phyloP scores from a whole-genome alignment of 305 asterid genomes.

The Fraxinus ornus region DNA sequence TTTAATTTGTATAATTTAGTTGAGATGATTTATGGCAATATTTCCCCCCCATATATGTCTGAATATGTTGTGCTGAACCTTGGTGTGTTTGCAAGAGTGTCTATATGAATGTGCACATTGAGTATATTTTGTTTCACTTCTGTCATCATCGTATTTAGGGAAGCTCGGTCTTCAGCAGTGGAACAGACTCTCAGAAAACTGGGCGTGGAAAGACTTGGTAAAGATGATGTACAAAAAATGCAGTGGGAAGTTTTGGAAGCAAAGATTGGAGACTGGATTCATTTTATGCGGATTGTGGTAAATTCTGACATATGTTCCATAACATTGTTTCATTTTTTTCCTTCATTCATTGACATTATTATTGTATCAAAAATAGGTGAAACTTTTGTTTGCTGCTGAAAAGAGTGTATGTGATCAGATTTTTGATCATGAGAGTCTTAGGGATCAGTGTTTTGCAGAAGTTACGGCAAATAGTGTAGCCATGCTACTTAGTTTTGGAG shows the following conservation, averaged over 20 bases:
- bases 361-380: slow-evolving; percentile 50
- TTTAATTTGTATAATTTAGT: slow-evolving; percentile 10
- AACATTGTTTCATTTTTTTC: slow-evolving; percentile 10
- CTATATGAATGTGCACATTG: not conserved
- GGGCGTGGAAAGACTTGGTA: slow-evolving; percentile 84
- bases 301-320: slow-evolving; percentile 27
- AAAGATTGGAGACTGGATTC: slow-evolving; percentile 94
- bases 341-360: slow-evolving; percentile 9
- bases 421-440: slow-evolving; percentile 56
- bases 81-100: not conserved
- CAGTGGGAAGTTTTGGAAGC: slow-evolving; percentile 97
- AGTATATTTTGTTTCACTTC: slow-evolving; percentile 11
- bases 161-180: slow-evolving; percentile 63
- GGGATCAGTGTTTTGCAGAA: slow-evolving; percentile 88
- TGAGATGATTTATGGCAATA: slow-evolving; percentile 7
- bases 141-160: slow-evolving; percentile 45
- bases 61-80: not conserved
- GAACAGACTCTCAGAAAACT: slow-evolving; percentile 83
- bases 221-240: slow-evolving; percentile 97
- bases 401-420: slow-evolving; percentile 78
- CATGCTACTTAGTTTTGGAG: slow-evolving; percentile 86
- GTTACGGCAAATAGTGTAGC: slow-evolving; percentile 66
- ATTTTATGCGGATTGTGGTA: slow-evolving; percentile 81
- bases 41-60: not conserved
- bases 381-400: slow-evolving; percentile 83